phyloP scores from a whole-genome alignment of 2,329 filamentous ascomycete species.

The Aschersonia sp. region DNA sequence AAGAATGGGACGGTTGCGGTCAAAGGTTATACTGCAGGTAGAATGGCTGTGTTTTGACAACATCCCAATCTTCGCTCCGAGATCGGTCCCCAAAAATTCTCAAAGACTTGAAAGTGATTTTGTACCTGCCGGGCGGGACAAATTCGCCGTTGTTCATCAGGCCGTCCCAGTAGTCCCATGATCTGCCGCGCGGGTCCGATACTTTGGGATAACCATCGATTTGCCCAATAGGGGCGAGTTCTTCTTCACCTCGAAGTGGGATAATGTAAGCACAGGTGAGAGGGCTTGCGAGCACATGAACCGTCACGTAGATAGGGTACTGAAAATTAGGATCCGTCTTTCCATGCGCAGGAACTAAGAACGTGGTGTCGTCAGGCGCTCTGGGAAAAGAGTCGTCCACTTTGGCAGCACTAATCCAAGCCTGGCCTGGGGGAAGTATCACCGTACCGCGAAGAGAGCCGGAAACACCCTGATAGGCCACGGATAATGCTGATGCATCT shows the following conservation, averaged over 20 bases:
- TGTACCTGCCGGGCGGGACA: conserved; percentile 31
- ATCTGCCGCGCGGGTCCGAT: conserved; percentile 10
- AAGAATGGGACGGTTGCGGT: background rate
- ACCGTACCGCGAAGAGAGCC: conserved; percentile 16
- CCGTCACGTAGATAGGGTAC: background rate
- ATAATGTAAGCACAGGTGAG: conserved; percentile 27
- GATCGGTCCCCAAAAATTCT: conserved; percentile 31
- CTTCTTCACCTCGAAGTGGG: conserved; percentile 12
- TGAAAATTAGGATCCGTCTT: conserved; percentile 18
- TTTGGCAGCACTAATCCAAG: conserved; percentile 14
- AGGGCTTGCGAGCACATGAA: conserved; percentile 3
- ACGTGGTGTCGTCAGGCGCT: conserved; percentile 19
- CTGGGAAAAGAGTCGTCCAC: conserved; percentile 10
- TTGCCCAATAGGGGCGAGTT: conserved; percentile 19
- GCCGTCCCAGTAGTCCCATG: conserved; percentile 26
- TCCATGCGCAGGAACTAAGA: conserved; percentile 23
- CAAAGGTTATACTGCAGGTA: conserved; percentile 21
- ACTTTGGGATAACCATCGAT: conserved; percentile 23
- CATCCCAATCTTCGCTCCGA: conserved; percentile 29
- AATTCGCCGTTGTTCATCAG: conserved; percentile 26
- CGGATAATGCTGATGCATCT: conserved; percentile 18
- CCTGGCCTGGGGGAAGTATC: conserved; percentile 7
- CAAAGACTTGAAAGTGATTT: conserved; percentile 29
- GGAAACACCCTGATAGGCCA: conserved; percentile 25
- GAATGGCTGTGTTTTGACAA: conserved; percentile 24